A percentile compares a stretch with the other conserved stretches of the same genome.
Conservation (phyloP, 2,329 filamentous ascomycete genomes). For the Phialemonium atrogriseum region DNA sequence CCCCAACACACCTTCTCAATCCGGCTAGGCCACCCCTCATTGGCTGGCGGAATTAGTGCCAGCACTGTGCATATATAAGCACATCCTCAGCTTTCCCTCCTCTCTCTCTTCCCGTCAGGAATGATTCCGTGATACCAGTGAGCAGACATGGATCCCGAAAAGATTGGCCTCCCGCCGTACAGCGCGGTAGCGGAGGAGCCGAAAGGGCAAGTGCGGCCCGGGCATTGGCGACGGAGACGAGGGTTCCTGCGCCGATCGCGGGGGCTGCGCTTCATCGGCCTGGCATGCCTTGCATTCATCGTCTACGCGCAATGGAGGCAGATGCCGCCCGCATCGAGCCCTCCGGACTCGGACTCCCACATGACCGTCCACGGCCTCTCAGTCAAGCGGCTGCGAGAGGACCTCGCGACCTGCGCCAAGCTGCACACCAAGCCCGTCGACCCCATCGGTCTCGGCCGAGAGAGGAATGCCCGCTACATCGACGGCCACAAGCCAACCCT, state of each 20-base stretch:
- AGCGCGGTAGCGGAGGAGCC: no score
- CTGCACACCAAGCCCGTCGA: conserved; percentile 47
- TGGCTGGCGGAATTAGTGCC: no score
- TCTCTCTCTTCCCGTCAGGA: no score
- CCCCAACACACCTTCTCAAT: no score
- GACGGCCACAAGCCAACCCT: conserved; percentile 51
- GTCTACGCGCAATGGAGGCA: conserved; percentile 35
- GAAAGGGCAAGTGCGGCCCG: no score
- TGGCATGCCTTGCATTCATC: conserved; percentile 42
- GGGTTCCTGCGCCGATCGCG: conserved; percentile 39
- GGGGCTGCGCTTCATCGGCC: conserved; percentile 30
- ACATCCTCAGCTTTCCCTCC: no score
- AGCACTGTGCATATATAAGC: no score
- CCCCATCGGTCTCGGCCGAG: conserved; percentile 45
- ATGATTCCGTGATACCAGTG: no score
- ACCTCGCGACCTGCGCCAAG: conserved; percentile 47
- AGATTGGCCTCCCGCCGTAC: no score
- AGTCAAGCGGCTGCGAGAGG: conserved; percentile 39
- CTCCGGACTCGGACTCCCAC: conserved; percentile 9
- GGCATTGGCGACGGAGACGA: no score
- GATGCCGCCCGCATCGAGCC: conserved; percentile 13
- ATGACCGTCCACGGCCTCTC: conserved; percentile 33
- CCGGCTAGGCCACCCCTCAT: no score
- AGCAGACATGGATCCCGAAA: no score
- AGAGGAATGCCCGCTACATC: conserved; percentile 52